Base-by-base conservation (phyloP, 2,329 filamentous ascomycete species). In the Volutella citrinella region DNA sequence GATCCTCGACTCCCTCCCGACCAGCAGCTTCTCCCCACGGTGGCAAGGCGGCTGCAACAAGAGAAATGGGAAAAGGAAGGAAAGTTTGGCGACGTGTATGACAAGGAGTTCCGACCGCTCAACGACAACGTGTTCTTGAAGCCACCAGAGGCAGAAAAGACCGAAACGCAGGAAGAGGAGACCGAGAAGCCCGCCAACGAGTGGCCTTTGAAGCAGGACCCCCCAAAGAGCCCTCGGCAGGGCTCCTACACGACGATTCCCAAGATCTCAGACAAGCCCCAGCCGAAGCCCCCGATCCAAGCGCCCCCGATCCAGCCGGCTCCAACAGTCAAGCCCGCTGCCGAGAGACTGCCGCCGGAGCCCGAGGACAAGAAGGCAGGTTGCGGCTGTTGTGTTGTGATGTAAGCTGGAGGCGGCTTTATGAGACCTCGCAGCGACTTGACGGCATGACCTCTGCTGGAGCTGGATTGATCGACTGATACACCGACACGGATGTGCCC, bases 21-120 rank as follows among this genome's bases (percentile, higher is more conserved):
- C 43, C 87, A 98, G 61, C 93, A 98, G 57, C 81, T 98, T 33
- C 78, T 98, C 10, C 93, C 93, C 1, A 97, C 93, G 0, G 89
- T 97, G 43, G 93, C 93, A 10, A 88, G 84, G 53, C 78, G 87
- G 36, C 74, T 97, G 61, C 87, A 93, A 60, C 91, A 96, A 65
- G 89, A 96, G 61, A 87, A 91, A 60, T 96, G 89, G 90, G 89
- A 94, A 63, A 86, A 82, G 50, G 87, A 96, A 60, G 90, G 90
- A 44, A 88, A 87, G 46, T 86, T 87, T 44, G 88, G 88, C 5
- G 87, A 79, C 39, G 74, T 84, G 17, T 96, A 95, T 57, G 90
- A 95, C 64, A 86, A 80, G 43, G 83, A 95, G 40, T 93, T 96
- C 65, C 80, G 85, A 13, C 83, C 90, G 6, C 68, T 97, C 43